Conservation (phyloP, 1,284 basidiomycete genomes). For the Fistulina hepatica region DNA sequence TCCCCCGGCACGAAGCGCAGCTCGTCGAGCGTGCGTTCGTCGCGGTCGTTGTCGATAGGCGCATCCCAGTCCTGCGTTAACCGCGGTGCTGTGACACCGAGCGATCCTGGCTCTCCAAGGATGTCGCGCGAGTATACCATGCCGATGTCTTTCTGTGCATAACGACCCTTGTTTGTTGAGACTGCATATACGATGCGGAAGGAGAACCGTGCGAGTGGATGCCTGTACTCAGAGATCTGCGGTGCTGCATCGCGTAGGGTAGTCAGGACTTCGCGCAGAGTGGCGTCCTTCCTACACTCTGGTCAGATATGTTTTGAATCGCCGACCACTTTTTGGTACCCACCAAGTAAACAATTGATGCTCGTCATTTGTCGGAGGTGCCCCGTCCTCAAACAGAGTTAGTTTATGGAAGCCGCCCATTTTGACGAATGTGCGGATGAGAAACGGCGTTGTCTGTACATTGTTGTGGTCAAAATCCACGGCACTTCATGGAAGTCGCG, state of each 20-base stretch:
- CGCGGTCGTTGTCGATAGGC: slow-evolving; percentile 31
- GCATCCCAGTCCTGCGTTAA: slow-evolving; percentile 44
- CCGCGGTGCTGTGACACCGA: slow-evolving; percentile 43
- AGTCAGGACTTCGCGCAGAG: slow-evolving; percentile 62
- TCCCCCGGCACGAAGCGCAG: slow-evolving; percentile 69
- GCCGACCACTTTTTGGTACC: too few species aligned
- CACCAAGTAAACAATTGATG: slow-evolving; percentile 71
- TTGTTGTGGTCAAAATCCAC: too few species aligned
- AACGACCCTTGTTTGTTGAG: slow-evolving; percentile 53
- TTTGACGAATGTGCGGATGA: slow-evolving; percentile 73
- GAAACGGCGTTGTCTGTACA: slow-evolving; percentile 70
- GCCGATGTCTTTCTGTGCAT: slow-evolving; percentile 64
- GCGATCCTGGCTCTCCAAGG: slow-evolving; percentile 59
- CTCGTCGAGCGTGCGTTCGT: slow-evolving; percentile 63
- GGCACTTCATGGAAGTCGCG: too few species aligned
- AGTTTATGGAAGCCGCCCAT: slow-evolving; percentile 63
- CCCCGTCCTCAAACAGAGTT: slow-evolving; percentile 61
- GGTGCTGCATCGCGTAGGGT: slow-evolving; percentile 59
- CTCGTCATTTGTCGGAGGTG: slow-evolving; percentile 62
- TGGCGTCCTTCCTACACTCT: slow-evolving; percentile 59
- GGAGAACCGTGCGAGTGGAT: slow-evolving; percentile 66
- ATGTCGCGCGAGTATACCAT: slow-evolving; percentile 71
- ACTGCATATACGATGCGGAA: slow-evolving; percentile 72
- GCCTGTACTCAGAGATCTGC: slow-evolving; percentile 54
- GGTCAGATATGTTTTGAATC: too few species aligned